A percentile compares a stretch with the other conserved stretches of the same genome.
These are phyloP conservation scores for Umbilicaria muhlenbergii DNA, from an alignment of 495 filamentous ascomycete genomes.

Conservation along the genomic window DNA sequence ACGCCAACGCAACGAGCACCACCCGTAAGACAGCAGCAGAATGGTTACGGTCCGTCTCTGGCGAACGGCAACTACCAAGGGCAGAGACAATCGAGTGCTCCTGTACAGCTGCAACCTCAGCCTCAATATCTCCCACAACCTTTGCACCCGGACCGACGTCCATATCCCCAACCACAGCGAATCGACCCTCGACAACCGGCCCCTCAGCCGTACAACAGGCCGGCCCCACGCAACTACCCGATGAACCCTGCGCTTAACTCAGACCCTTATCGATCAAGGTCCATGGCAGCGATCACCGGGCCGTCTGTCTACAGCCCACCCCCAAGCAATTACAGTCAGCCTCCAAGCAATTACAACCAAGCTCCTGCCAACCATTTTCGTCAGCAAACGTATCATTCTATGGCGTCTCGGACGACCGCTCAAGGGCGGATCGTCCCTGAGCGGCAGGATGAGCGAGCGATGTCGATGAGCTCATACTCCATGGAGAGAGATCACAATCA, in stretches of 20 bases:
- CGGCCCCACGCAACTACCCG: constrained; percentile 33
- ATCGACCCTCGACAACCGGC: constrained; percentile 52
- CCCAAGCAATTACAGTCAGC: constrained; percentile 44
- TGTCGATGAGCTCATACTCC: constrained; percentile 85
- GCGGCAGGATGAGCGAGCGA: constrained; percentile 78
- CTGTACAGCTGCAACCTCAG: constrained; percentile 38
- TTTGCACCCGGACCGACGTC: constrained; percentile 37
- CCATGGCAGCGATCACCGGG: constrained; percentile 61
- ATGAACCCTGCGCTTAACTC: constrained; percentile 61
- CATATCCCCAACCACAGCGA: constrained; percentile 53
- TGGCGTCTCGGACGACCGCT: constrained; percentile 61
- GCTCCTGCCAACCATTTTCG: constrained; percentile 59
- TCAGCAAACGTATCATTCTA: constrained; percentile 51
- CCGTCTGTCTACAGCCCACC: constrained; percentile 48
- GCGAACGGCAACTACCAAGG: constrained; percentile 40
- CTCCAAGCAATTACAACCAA: constrained; percentile 50
- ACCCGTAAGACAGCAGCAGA: constrained; percentile 39
- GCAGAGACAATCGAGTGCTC: constrained; percentile 31
- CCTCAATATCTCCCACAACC: constrained; percentile 52
- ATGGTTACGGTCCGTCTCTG: constrained; percentile 29
- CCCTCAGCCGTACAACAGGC: constrained; percentile 38
- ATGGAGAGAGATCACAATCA: constrained; percentile 66
- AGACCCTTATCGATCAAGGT: constrained; percentile 77
- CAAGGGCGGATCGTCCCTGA: constrained; percentile 86
- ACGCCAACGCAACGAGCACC: constrained; percentile 35